Evolutionary conservation across 169 alveolate species (phyloP), one percentile per base, ranked within the genome.

Genomic region (Sarcocystis neurona): DNA sequence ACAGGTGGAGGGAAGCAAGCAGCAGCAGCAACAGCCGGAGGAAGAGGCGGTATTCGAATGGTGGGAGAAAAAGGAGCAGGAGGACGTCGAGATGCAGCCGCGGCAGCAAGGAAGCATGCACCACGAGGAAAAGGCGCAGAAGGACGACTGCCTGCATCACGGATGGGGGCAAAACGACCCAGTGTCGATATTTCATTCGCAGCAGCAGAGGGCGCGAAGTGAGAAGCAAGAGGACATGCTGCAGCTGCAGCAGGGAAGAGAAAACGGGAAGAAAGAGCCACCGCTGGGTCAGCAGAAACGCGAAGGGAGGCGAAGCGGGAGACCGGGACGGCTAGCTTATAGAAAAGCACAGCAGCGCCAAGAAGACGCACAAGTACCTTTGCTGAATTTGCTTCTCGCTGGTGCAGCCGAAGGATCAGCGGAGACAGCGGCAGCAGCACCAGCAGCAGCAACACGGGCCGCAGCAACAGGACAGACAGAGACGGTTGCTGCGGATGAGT

Each of bases 321-420:
- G 53, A 18, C 32, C 0, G 82, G 82, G 82, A 6, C 82, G 82
- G 18, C 56, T 72, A n/a, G 34, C 82, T 3, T 18, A 56, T 4
- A 47, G 82, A 53, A 85, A 85, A 48, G 90, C 78, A 41, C 20
- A 85, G 43, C 68, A 47, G 30, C 79, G 90, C 39, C 60, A 85
- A 27, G 90, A 85, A 58, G 90, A 84, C 43, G 72, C 78, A 27
- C 85, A 85, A 46, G 58, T 85, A n/a, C 90, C 90, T 37, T 44
- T 70, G 10, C 37, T 85, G 41, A 46, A 46, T 20, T 68, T 85
- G n/a, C 84, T 85, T 12, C 53, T 70, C 37, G 78, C 68, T 8
- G 82, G 63, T 23, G 68, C 46, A 58, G 37, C 39, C 5, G 27
- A 43, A n/a, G 32, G 41, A 46, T n/a, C 50, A 6, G 32, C 74